Conservation (phyloP, 2,329 filamentous ascomycete species). For the Xylaria sp. region DNA sequence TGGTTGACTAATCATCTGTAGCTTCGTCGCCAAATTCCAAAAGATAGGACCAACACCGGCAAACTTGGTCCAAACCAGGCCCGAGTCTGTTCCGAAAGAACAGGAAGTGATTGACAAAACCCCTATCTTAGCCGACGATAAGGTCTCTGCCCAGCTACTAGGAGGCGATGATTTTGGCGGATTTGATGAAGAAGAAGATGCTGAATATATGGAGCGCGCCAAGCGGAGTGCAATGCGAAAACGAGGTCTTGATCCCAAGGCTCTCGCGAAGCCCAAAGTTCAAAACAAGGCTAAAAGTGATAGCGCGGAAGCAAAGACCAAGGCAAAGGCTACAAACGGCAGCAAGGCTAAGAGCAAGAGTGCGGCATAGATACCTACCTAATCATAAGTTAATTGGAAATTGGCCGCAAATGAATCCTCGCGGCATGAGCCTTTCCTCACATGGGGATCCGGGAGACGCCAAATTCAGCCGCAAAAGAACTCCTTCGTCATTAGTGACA, state of each 20-base stretch:
- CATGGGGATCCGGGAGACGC: too few species aligned
- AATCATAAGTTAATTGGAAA: conserved; percentile 18
- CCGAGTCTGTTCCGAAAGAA: conserved; percentile 44
- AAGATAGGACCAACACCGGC: conserved; percentile 83
- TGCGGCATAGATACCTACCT: conserved; percentile 41
- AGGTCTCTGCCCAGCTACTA: conserved; percentile 54
- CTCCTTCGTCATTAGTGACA: too few species aligned
- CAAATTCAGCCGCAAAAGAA: too few species aligned
- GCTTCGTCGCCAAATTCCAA: conserved; percentile 90
- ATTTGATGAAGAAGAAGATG: conserved; percentile 80
- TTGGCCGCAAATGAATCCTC: conserved; percentile 19
- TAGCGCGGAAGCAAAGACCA: conserved; percentile 28
- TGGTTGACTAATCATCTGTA: conserved; percentile 19
- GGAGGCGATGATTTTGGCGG: conserved; percentile 71
- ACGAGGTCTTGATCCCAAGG: conserved; percentile 78
- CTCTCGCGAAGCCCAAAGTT: conserved; percentile 54
- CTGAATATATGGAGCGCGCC: conserved; percentile 77
- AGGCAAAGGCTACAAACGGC: conserved; percentile 29
- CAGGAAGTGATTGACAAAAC: conserved; percentile 73
- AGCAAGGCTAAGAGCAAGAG: conserved; percentile 43
- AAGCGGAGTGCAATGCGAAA: conserved; percentile 78
- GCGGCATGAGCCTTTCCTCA: conserved; percentile 16
- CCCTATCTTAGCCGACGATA: conserved; percentile 65
- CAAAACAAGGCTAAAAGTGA: conserved; percentile 29
- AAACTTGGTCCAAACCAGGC: conserved; percentile 59